Conservation (phyloP, 2,329 filamentous ascomycete genomes). For the Leptosphaerulina australis region DNA sequence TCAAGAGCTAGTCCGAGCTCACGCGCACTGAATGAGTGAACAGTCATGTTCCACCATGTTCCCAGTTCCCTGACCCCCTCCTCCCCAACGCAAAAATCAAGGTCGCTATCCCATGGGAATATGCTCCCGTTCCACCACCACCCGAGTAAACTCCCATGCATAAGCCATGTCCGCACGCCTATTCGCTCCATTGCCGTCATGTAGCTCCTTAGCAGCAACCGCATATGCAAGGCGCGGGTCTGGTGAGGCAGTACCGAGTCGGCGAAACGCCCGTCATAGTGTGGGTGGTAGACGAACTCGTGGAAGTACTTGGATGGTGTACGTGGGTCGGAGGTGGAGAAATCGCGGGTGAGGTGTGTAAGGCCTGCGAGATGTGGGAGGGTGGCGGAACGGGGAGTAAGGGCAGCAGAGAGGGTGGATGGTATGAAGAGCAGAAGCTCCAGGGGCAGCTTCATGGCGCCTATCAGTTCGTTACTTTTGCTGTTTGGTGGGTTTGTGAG, state of each 20-base stretch:
- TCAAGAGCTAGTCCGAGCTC: constrained; percentile 23
- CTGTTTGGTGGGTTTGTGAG: neutral
- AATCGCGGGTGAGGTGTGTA: constrained; percentile 21
- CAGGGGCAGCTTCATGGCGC: constrained; percentile 1
- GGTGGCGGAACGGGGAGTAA: constrained; percentile 4
- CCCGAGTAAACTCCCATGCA: constrained; percentile 65
- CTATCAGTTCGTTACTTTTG: neutral
- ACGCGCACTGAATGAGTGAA: constrained; percentile 50
- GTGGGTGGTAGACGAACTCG: constrained; percentile 56
- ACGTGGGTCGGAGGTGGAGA: constrained; percentile 23
- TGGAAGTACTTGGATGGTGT: constrained; percentile 43
- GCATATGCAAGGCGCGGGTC: constrained; percentile 57
- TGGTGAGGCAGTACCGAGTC: constrained; percentile 52
- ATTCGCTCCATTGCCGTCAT: constrained; percentile 62
- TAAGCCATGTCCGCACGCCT: constrained; percentile 66
- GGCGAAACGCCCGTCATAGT: constrained; percentile 65
- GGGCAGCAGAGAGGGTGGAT: neutral
- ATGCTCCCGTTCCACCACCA: constrained; percentile 69
- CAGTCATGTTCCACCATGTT: constrained; percentile 66
- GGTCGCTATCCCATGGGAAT: constrained; percentile 67
- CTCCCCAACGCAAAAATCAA: constrained; percentile 65
- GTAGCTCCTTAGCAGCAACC: constrained; percentile 61
- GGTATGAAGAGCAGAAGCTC: constrained; percentile 9
- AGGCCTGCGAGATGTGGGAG: constrained; percentile 15
- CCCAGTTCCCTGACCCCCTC: constrained; percentile 62